Evolutionary conservation across 441 rosid genomes (phyloP).

Genomic region (Gossypium aridum): DNA sequence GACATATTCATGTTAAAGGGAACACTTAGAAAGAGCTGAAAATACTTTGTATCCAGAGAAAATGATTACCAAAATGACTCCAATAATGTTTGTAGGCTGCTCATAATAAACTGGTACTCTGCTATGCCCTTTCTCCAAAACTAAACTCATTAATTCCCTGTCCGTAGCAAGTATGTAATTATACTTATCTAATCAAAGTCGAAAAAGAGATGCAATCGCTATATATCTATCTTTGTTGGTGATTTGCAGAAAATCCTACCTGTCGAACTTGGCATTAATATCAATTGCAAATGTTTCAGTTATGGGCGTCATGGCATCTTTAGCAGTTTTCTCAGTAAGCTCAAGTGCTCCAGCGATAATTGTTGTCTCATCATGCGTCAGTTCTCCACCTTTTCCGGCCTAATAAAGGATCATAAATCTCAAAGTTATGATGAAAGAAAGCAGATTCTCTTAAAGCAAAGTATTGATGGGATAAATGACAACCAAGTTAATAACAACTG

Average conservation of each 20-base stretch:
- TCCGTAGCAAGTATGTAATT: constrained; percentile 17
- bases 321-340: constrained; percentile 70
- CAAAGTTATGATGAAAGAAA: neutral
- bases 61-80: constrained; percentile 50
- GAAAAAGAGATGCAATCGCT: constrained; percentile 8
- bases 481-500: neutral
- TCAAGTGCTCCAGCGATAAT: constrained; percentile 95
- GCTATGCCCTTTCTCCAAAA: constrained; percentile 77
- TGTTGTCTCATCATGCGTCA: constrained; percentile 83
- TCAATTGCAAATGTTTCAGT: constrained; percentile 72
- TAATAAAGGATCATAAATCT: constrained; percentile 21
- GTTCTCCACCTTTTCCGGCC: constrained; percentile 97
- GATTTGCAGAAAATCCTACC: constrained; percentile 26
- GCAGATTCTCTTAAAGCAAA: neutral
- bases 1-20: neutral
- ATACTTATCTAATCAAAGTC: neutral
- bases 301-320: constrained; percentile 84
- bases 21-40: neutral
- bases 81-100: constrained; percentile 60
- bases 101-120: constrained; percentile 67
- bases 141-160: constrained; percentile 56
- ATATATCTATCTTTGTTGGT: neutral
- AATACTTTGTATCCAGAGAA: neutral
- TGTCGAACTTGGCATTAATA: constrained; percentile 61
- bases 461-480: neutral